phyloP scores from a whole-genome alignment of 192 early-diverging fungal species.

The Backusella circina region DNA sequence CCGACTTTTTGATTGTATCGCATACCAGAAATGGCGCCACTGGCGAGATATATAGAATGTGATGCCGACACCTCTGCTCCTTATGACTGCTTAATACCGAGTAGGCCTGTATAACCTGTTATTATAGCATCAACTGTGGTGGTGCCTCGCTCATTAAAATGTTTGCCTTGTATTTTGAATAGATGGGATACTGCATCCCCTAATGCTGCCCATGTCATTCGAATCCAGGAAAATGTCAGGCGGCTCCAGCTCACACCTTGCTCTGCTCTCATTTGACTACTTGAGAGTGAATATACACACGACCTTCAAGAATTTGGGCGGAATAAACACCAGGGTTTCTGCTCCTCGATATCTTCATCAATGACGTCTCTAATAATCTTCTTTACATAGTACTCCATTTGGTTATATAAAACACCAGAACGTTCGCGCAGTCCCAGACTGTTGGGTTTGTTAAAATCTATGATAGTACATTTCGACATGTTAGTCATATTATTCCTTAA shows the following conservation, averaged over 20 bases:
- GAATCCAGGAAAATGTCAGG: slow-evolving; percentile 77
- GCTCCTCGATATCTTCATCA: slow-evolving; percentile 69
- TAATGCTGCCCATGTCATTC: slow-evolving; percentile 24
- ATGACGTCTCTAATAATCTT: slow-evolving; percentile 86
- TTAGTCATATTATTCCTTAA: neutral
- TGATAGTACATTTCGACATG: slow-evolving; percentile 26
- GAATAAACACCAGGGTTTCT: slow-evolving; percentile 80
- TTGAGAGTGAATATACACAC: slow-evolving; percentile 84
- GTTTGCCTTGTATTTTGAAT: neutral
- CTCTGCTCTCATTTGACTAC: no score
- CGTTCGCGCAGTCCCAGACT: slow-evolving; percentile 48
- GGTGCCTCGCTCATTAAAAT: neutral
- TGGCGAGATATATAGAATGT: slow-evolving; percentile 74
- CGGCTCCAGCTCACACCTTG: slow-evolving; percentile 91
- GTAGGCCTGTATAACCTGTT: slow-evolving; percentile 12
- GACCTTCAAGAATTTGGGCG: slow-evolving; percentile 87
- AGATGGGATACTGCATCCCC: neutral
- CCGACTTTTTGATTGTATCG: slow-evolving; percentile 81
- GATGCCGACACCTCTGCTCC: slow-evolving; percentile 79
- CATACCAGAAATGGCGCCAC: slow-evolving; percentile 35
- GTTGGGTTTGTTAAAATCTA: slow-evolving; percentile 33
- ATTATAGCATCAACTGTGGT: neutral
- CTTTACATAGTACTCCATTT: slow-evolving; percentile 99
- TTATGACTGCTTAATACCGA: slow-evolving; percentile 21
- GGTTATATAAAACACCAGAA: slow-evolving; percentile 80